phyloP scores from a whole-genome alignment of 805 yeast species.

The Candida suzukii region DNA sequence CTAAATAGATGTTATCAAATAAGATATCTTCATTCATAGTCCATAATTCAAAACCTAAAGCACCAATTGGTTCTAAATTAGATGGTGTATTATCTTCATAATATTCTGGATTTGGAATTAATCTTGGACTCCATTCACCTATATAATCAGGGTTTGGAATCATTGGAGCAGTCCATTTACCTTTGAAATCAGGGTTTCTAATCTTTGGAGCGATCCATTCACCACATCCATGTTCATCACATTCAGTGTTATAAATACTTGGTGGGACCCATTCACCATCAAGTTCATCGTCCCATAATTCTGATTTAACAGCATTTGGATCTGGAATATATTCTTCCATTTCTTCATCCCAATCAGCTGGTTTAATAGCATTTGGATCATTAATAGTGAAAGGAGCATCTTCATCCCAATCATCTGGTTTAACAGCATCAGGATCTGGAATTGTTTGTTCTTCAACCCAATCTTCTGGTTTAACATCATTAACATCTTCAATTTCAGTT shows the following conservation, averaged over 20 bases:
- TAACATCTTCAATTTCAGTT: conserved; percentile 46
- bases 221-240: conserved; percentile 73
- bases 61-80: conserved; percentile 63
- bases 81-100: conserved; percentile 53
- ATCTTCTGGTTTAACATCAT: conserved; percentile 62
- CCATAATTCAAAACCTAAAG: conserved; percentile 86
- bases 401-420: conserved; percentile 87
- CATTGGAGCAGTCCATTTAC: conserved; percentile 69
- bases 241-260: conserved; percentile 63
- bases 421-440: conserved; percentile 58
- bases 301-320: conserved; percentile 62
- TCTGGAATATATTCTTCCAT: conserved; percentile 54
- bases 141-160: conserved; percentile 68
- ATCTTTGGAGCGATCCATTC: conserved; percentile 65
- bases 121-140: conserved; percentile 72
- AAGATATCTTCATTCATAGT: conserved; percentile 68
- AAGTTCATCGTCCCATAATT: conserved; percentile 82
- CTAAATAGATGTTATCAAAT: conserved; percentile 80
- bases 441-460: conserved; percentile 73
- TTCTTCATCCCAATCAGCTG: conserved; percentile 75
- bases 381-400: conserved; percentile 53
- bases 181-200: conserved; percentile 64
- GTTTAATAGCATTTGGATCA: conserved; percentile 63
- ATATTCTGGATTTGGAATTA: conserved; percentile 63
- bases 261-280: conserved; percentile 85